These are phyloP conservation scores for Jackrogersella multiformis DNA, from an alignment of 495 filamentous ascomycete genomes.

Conservation along the genomic window DNA sequence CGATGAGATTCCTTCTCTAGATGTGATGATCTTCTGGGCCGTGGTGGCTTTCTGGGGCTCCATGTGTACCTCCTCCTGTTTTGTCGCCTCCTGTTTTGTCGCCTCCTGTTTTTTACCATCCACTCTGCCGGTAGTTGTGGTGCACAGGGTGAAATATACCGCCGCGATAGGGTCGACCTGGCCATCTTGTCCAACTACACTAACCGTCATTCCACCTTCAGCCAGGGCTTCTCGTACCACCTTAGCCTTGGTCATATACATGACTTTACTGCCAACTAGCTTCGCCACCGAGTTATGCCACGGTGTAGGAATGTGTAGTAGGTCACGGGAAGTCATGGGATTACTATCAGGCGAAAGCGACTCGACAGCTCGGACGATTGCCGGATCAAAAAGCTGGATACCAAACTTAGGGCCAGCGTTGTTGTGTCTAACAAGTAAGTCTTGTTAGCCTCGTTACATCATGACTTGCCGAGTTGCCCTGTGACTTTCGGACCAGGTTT, in stretches of 20 bases:
- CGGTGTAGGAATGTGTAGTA: slow-evolving; percentile 55
- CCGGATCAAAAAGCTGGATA: slow-evolving; percentile 48
- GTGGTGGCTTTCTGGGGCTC: not conserved
- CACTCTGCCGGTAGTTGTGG: not conserved
- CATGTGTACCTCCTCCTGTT: not conserved
- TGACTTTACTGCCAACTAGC: slow-evolving; percentile 39
- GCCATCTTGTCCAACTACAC: slow-evolving; percentile 7
- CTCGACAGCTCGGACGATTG: slow-evolving; percentile 38
- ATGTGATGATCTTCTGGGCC: not conserved
- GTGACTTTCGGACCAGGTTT: not conserved
- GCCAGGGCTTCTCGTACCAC: slow-evolving; percentile 37
- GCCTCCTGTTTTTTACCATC: not conserved
- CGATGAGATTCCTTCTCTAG: slow-evolving; percentile 8
- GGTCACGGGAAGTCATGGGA: slow-evolving; percentile 38
- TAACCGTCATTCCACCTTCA: slow-evolving; percentile 22
- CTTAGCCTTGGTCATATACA: slow-evolving; percentile 45
- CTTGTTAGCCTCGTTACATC: slow-evolving; percentile 8
- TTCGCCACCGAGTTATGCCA: slow-evolving; percentile 56
- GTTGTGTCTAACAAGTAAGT: slow-evolving; percentile 35
- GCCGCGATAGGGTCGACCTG: not conserved
- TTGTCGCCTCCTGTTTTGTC: not conserved
- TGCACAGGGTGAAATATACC: slow-evolving; percentile 17
- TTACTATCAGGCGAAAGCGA: slow-evolving; percentile 23
- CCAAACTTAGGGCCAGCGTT: slow-evolving; percentile 57
- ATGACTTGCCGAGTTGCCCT: no score